phyloP scores from a whole-genome alignment of 225 moss, liverwort and hornwort species.

The Takakia lepidozioides region DNA sequence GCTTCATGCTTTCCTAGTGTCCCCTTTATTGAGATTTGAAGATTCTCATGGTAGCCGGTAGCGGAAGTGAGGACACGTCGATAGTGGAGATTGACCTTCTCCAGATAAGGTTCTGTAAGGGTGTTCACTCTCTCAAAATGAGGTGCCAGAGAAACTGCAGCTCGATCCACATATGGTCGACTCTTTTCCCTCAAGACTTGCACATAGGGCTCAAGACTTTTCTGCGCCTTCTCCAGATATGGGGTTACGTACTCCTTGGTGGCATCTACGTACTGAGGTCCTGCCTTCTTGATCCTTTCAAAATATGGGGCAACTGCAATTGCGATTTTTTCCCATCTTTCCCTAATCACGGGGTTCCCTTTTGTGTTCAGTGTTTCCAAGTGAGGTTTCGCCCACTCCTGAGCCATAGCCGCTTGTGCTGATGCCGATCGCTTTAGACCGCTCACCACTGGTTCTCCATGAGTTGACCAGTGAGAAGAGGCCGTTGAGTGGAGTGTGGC shows the following conservation, averaged over 20 bases:
- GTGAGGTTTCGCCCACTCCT: slow-evolving; percentile 60
- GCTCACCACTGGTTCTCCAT: slow-evolving; percentile 69
- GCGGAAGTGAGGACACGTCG: slow-evolving; percentile 18
- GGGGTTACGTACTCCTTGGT: slow-evolving; percentile 29
- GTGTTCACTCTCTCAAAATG: slow-evolving; percentile 43
- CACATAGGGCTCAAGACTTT: slow-evolving; percentile 30
- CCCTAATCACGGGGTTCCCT: slow-evolving; percentile 36
- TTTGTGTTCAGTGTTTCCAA: slow-evolving; percentile 34
- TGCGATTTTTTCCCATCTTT: slow-evolving; percentile 46
- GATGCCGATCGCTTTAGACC: slow-evolving; percentile 33
- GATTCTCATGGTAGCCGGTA: slow-evolving; percentile 24
- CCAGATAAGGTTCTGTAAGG: slow-evolving; percentile 29
- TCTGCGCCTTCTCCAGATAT: slow-evolving; percentile 31
- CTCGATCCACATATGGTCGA: slow-evolving; percentile 27
- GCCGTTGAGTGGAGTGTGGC: slow-evolving; percentile 39
- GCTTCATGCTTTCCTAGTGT: slow-evolving; percentile 9
- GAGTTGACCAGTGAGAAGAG: slow-evolving; percentile 43
- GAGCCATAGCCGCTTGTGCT: slow-evolving; percentile 25
- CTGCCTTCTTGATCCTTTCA: slow-evolving; percentile 30
- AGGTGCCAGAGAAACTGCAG: slow-evolving; percentile 20
- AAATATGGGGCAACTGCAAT: slow-evolving; percentile 42
- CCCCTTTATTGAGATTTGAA: slow-evolving; percentile 17
- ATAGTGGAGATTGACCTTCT: too few species aligned
- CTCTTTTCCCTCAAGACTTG: slow-evolving; percentile 24
- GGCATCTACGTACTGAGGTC: too few species aligned